phyloP scores from a whole-genome alignment of 495 filamentous ascomycete genomes.

The Darksidea phi region DNA sequence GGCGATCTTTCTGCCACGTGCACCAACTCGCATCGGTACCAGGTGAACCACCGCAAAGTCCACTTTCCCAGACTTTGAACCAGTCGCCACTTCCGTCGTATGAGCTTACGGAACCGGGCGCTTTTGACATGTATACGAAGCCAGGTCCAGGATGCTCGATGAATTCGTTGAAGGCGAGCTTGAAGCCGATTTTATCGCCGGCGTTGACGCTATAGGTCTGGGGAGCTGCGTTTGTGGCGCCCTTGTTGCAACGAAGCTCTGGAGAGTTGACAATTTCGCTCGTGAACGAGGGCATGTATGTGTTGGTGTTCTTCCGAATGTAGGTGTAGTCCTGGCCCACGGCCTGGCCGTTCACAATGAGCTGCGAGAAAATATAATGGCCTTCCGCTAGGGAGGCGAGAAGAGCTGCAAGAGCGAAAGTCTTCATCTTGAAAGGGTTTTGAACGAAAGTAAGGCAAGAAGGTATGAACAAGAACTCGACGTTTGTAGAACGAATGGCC shows the following conservation, averaged over 20 bases:
- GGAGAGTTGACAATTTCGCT: not conserved
- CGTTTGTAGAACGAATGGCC: too few species aligned
- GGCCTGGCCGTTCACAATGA: not conserved
- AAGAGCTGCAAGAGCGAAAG: not conserved
- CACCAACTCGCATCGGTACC: conserved; percentile 9
- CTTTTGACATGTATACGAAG: conserved; percentile 10
- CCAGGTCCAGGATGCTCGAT: conserved; percentile 18
- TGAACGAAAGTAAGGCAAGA: not conserved
- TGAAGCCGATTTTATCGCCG: conserved; percentile 12
- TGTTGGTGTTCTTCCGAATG: not conserved
- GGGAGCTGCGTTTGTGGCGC: not conserved
- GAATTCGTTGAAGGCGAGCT: not conserved
- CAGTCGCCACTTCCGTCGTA: conserved; percentile 20
- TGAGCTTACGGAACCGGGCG: conserved; percentile 1
- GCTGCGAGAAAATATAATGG: not conserved
- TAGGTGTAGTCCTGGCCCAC: not conserved
- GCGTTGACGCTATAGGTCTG: not conserved
- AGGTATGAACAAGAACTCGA: too few species aligned
- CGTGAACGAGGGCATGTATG: not conserved
- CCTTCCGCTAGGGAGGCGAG: not conserved
- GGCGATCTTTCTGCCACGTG: conserved; percentile 10
- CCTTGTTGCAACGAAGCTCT: not conserved
- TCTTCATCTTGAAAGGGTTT: not conserved
- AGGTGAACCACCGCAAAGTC: not conserved
- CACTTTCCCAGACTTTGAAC: conserved; percentile 16